Base-by-base conservation (phyloP, 139 green algal species). In the Pseudopediastrum boryanum region DNA sequence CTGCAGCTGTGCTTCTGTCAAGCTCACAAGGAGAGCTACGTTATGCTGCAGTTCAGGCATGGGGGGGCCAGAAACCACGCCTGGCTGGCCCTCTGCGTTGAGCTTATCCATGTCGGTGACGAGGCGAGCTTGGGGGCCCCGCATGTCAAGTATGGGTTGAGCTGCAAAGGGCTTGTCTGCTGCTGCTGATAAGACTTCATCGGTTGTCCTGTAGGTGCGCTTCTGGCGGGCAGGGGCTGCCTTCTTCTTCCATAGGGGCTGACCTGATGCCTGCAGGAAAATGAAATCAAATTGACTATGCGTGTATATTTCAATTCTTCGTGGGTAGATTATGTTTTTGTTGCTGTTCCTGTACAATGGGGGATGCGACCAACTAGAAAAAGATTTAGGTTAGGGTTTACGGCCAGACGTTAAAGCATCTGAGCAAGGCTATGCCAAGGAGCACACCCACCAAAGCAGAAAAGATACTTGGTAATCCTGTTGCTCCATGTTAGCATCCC, bases 1-100 rank as follows among this genome's bases (percentile, higher is more conserved):
- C 73, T 93, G 85, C 65, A 99, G 96, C 76, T 97, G 90, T 2
- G 88, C 89, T 75, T 98, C 96, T 6, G 93, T 92, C 52, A 98
- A 76, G 38, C 43, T 67, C 21, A 97, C 93, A 62, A 98, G 84
- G 84, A 98, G 86, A 29, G 91, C 87, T 90, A 99, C 87, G 90
- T 99, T 99, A 90, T 99, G 96, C 84, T 97, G 91, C 68, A 99
- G 88, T 90, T 99, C 96, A 0, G 96, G 94, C 90, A 99, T 97
- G 43, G 95, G 95, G 16, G 67, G 38, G 25, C 50, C 74, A n/a
- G 44, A 29, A 16, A 33, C 86, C 62, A 78, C 48, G 31, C 89
- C 90, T 16, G 59, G 13, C 31, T 41, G 5, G 9, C 31, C 71
- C 35, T 84, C 64, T 41, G 58, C 78, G 35, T 96, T 93, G 52